These are phyloP conservation scores for Austroboletus rostrupii DNA, from an alignment of 1,284 basidiomycete genomes.

Conservation along the genomic window DNA sequence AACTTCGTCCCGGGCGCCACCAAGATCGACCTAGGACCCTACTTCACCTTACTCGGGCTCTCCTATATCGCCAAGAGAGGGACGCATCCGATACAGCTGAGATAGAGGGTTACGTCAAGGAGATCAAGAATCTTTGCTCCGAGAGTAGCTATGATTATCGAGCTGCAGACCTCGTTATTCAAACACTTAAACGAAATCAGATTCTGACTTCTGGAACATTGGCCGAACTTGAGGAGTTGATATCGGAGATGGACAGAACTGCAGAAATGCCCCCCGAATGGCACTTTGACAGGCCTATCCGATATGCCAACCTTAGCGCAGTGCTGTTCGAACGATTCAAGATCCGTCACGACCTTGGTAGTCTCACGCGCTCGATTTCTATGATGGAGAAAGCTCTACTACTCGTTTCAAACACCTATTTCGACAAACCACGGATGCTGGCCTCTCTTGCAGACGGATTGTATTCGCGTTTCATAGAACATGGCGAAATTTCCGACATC, in stretches of 20 bases:
- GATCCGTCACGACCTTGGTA: neutral
- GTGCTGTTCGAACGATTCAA: neutral
- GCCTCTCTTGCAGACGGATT: neutral
- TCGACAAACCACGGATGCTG: neutral
- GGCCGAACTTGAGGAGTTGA: neutral
- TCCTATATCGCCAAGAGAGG: no score
- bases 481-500: neutral
- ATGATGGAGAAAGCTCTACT: neutral
- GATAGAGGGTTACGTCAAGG: neutral
- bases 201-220: neutral
- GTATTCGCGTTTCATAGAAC: neutral
- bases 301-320: neutral
- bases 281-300: neutral
- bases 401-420: neutral
- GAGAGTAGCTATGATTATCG: neutral
- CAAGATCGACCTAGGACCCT: neutral
- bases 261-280: neutral
- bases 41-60: neutral
- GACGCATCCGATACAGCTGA: neutral
- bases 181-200: neutral
- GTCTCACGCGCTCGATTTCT: neutral
- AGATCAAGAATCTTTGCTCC: neutral
- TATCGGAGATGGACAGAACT: neutral
- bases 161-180: neutral
- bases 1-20: neutral